Conservation (phyloP, 805 yeast species). For the Yarrowia divulgata region DNA sequence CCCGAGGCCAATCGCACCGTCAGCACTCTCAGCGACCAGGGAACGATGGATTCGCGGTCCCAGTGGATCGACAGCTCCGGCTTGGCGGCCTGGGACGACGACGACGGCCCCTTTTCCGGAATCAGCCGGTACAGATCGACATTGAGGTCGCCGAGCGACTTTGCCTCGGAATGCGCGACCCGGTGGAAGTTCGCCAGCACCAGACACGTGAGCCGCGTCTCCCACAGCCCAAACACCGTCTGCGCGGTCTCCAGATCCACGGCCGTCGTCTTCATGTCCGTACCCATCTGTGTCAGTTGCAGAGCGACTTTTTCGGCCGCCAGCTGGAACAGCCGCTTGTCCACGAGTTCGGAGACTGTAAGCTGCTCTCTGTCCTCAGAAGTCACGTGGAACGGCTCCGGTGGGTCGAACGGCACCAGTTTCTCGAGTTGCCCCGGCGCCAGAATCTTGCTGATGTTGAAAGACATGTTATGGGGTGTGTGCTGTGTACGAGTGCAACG, state of each 20-base stretch:
- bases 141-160: constrained; percentile 46
- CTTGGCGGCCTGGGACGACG: neutral
- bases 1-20: constrained; percentile 48
- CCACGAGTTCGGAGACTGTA: constrained; percentile 42
- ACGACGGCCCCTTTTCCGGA: constrained; percentile 41
- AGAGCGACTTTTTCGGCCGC: constrained; percentile 46
- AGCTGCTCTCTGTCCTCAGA: neutral
- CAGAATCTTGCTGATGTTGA: constrained; percentile 34
- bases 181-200: constrained; percentile 46
- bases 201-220: constrained; percentile 46
- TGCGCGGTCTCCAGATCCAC: constrained; percentile 35
- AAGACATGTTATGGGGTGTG: constrained; percentile 6
- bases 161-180: constrained; percentile 50
- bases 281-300: constrained; percentile 41
- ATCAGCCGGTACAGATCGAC: constrained; percentile 43
- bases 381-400: constrained; percentile 13
- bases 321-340: constrained; percentile 44
- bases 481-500: too few species aligned
- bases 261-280: constrained; percentile 26
- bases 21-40: constrained; percentile 51
- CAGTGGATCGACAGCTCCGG: constrained; percentile 38
- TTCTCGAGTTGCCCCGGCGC: constrained; percentile 27
- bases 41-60: constrained; percentile 42
- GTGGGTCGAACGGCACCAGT: constrained; percentile 28
- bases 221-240: constrained; percentile 48